These are phyloP conservation scores for Gastrodia elata DNA, from an alignment of 106 monocot genomes.

Conservation along the genomic window DNA sequence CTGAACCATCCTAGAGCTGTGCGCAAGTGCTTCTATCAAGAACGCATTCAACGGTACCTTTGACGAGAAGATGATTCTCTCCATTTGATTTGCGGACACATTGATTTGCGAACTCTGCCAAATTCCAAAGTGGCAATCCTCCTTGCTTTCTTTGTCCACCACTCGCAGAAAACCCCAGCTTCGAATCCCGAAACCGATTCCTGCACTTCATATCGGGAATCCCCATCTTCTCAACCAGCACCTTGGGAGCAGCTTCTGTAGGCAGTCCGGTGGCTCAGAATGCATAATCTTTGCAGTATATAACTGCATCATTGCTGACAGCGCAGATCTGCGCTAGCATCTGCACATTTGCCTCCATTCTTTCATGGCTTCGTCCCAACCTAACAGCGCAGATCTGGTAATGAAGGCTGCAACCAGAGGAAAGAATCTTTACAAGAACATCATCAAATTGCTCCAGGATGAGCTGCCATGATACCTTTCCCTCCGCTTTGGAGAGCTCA, in stretches of 20 bases:
- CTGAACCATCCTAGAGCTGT: conserved; percentile 52
- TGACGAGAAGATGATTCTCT: conserved; percentile 51
- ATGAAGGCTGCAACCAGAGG: conserved; percentile 47
- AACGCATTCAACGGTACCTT: conserved; percentile 66
- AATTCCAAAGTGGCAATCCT: conserved; percentile 57
- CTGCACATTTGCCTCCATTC: conserved; percentile 49
- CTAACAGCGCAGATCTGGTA: conserved; percentile 33
- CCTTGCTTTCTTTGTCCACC: conserved; percentile 68
- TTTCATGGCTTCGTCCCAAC: conserved; percentile 37
- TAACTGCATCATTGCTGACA: conserved; percentile 71
- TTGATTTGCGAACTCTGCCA: conserved; percentile 58
- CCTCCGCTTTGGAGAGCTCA: conserved; percentile 50
- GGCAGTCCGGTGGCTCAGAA: conserved; percentile 59
- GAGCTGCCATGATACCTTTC: conserved; percentile 51
- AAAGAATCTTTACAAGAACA: conserved; percentile 59
- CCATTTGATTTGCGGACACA: conserved; percentile 52
- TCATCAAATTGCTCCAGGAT: conserved; percentile 57
- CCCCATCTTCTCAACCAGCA: conserved; percentile 88
- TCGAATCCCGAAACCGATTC: conserved; percentile 15
- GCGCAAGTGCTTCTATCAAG: conserved; percentile 41
- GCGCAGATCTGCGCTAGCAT: conserved; percentile 61
- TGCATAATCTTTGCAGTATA: conserved; percentile 36
- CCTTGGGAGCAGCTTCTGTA: conserved; percentile 87
- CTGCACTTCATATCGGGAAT: conserved; percentile 42
- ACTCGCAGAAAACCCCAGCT: conserved; percentile 63